Evolutionary conservation across 2,329 filamentous ascomycete species (phyloP), one percentile per base, ranked within the genome.

Genomic region (Chaetomiaceae sp.): DNA sequence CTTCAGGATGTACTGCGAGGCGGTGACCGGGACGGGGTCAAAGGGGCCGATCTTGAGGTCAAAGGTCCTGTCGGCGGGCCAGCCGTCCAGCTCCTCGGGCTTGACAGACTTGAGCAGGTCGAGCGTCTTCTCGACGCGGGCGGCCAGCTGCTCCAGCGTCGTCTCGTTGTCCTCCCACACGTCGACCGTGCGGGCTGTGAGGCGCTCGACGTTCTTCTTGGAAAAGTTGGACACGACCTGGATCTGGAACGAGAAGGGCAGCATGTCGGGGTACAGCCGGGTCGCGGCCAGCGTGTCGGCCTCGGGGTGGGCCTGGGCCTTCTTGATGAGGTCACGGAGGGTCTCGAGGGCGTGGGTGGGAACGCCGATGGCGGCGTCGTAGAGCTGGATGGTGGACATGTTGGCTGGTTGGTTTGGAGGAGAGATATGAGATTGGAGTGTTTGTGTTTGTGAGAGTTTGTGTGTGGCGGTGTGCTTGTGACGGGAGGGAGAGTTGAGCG

Each of bases 1-100:
- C 2, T 62, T 61, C 16, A 69, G 55, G 5, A 78, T 58, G 51
- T 78, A 82, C 0, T 66, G 63, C 42, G 59, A 55, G 34, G 50
- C 57, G 13, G 55, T 50, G 17, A 61, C 41, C 38, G 55, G 57
- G 27, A 54, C 14, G 10, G 52, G 41, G 5, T 44, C 54, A 12
- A 5, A 4, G 12, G 41, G 48, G 34, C 58, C 57, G 44, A 62
- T 44, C 38, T 48, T 35, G 27, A 64, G 34, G n/a, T 62, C 58
- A 5, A 65, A 50, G 4, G 49, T 27, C 6, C 50, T 51, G 6
- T 55, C 56, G n/a, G 60, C 60, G 31, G 60, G 59, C 30, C 30
- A 33, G 44, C 58, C 61, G 5, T 64, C 56, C 13, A 70, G 10
- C 1, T 50, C 43, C 17, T 61, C 57, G 7, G 56, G 53, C 13